Conservation (phyloP, 2,329 filamentous ascomycete species). For the Colletotrichum liriopes region DNA sequence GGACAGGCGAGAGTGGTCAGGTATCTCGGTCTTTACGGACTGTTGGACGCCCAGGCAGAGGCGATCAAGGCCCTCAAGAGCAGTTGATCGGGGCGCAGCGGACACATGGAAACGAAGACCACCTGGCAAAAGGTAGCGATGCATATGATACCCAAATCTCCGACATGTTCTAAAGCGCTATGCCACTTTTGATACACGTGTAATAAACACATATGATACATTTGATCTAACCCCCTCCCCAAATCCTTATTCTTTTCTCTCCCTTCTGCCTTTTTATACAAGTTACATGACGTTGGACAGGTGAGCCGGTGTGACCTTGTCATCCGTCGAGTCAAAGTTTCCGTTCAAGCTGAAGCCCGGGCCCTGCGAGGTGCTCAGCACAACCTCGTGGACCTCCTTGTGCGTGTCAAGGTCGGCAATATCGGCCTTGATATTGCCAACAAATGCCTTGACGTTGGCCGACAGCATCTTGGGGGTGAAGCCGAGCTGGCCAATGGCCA, state of each 20-base stretch:
- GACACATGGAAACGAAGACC: background rate
- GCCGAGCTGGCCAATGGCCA: slow-evolving; percentile 92
- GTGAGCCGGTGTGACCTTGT: slow-evolving; percentile 67
- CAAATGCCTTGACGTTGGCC: slow-evolving; percentile 85
- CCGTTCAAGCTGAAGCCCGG: slow-evolving; percentile 92
- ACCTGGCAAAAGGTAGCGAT: slow-evolving; percentile 32
- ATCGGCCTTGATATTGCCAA: slow-evolving; percentile 81
- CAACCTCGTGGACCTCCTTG: slow-evolving; percentile 70
- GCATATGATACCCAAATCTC: slow-evolving; percentile 51
- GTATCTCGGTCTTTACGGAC: slow-evolving; percentile 68
- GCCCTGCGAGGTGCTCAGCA: slow-evolving; percentile 89
- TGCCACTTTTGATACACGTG: slow-evolving; percentile 40
- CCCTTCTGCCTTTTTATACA: slow-evolving; percentile 15
- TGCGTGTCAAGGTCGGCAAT: slow-evolving; percentile 69
- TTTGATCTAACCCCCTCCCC: slow-evolving; percentile 37
- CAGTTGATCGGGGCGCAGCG: slow-evolving; percentile 41
- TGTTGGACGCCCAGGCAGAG: slow-evolving; percentile 67
- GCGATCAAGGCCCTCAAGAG: slow-evolving; percentile 66
- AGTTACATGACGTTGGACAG: slow-evolving; percentile 69
- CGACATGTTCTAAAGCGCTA: slow-evolving; percentile 42
- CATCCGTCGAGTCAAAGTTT: slow-evolving; percentile 76
- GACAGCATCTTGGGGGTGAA: slow-evolving; percentile 91
- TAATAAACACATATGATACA: slow-evolving; percentile 58
- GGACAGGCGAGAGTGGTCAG: slow-evolving; percentile 65
- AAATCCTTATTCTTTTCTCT: slow-evolving; percentile 14